Conservation (phyloP, 352 stramenopile species). For the Thalassiosira mediterranea region DNA sequence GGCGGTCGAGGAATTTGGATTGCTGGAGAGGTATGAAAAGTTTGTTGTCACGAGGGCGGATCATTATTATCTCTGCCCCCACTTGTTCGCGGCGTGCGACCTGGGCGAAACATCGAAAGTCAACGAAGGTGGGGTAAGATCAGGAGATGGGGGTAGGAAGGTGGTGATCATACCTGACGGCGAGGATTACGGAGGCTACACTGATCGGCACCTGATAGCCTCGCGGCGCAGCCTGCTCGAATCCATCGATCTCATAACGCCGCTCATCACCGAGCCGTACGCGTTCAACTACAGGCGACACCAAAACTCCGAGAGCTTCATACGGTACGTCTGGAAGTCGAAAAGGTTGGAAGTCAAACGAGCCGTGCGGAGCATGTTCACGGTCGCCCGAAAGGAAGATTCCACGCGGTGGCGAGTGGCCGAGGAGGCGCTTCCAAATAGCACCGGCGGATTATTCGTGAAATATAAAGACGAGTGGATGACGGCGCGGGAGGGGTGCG, state of each 20-base stretch:
- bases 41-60: slow-evolving; percentile 65
- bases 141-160: no score
- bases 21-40: slow-evolving; percentile 43
- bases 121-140: no score
- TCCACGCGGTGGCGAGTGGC: slow-evolving; percentile 30
- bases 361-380: slow-evolving; percentile 59
- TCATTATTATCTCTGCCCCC: slow-evolving; percentile 56
- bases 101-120: no score
- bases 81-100: slow-evolving; percentile 33
- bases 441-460: slow-evolving; percentile 23
- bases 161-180: slow-evolving; percentile 46
- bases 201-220: slow-evolving; percentile 42
- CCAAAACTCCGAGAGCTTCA: slow-evolving; percentile 22
- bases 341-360: slow-evolving; percentile 13
- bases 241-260: slow-evolving; percentile 25
- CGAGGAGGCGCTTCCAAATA: slow-evolving; percentile 5
- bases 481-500: slow-evolving; percentile 12
- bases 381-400: slow-evolving; percentile 32
- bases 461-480: slow-evolving; percentile 50
- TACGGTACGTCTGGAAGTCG: slow-evolving; percentile 11
- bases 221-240: slow-evolving; percentile 9
- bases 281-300: slow-evolving; percentile 6
- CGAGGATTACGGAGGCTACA: slow-evolving; percentile 44
- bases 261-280: slow-evolving; percentile 4
- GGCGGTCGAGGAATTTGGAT: slow-evolving; percentile 17